Evolutionary conservation across 768 basidiomycete species (phyloP).

Genomic region (Trametes elegans): DNA sequence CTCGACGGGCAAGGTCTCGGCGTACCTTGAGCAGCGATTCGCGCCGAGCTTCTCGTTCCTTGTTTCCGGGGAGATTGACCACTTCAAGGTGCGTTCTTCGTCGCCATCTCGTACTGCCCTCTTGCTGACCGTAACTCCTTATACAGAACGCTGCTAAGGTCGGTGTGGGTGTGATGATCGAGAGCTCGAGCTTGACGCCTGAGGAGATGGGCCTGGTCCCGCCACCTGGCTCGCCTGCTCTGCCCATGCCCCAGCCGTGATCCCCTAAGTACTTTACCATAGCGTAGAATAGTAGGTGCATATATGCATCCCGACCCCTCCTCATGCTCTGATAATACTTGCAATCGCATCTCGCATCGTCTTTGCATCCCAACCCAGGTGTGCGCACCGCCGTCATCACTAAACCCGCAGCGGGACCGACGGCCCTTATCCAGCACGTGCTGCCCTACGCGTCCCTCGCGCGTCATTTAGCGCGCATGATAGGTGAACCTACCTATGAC

Average conservation of each 20-base stretch:
- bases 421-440: background rate
- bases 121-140: background rate
- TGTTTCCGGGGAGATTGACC: slow-evolving; percentile 96
- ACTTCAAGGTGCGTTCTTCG: slow-evolving; percentile 74
- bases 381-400: no score
- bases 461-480: background rate
- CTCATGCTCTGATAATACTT: slow-evolving; percentile 22
- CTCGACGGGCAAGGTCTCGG: slow-evolving; percentile 92
- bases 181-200: slow-evolving; percentile 75
- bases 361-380: background rate
- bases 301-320: slow-evolving; percentile 15
- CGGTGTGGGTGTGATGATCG: slow-evolving; percentile 97
- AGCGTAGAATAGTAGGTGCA: slow-evolving; percentile 21
- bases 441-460: background rate
- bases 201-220: slow-evolving; percentile 67
- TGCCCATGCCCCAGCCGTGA: slow-evolving; percentile 18
- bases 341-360: slow-evolving; percentile 14
- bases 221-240: slow-evolving; percentile 23
- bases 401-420: background rate
- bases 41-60: slow-evolving; percentile 94
- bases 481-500: background rate
- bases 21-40: slow-evolving; percentile 93
- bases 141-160: slow-evolving; percentile 87
- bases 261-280: slow-evolving; percentile 15
- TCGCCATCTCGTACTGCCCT: background rate